Percentiles rank a stretch among this genome's conserved stretches.
These are phyloP conservation scores for Suhomyces coccinellae DNA, from an alignment of 1,139 yeast species.

Conservation along the genomic window DNA sequence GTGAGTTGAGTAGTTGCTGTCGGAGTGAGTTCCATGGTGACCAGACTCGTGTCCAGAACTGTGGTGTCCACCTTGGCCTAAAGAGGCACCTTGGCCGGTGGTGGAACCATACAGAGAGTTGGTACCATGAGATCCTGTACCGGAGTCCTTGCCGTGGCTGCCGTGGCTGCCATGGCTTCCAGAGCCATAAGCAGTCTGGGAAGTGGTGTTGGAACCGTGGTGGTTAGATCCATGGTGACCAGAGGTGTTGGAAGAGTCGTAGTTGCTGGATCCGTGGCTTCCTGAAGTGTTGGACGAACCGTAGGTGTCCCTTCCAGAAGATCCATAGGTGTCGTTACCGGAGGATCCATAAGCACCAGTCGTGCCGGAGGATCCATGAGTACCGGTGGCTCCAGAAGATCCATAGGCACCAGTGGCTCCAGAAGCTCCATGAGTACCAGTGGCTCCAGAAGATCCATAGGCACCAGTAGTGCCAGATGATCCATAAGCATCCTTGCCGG, in stretches of 20 bases:
- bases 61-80: background rate
- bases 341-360: background rate
- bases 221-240: background rate
- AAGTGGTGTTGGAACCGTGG: background rate
- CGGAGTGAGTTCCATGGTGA: background rate
- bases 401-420: background rate
- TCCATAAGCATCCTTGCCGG: slow-evolving; percentile 1
- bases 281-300: slow-evolving; percentile 1
- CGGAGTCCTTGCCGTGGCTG: slow-evolving; percentile 6
- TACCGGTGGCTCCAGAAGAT: too few relatives aligned
- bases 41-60: background rate
- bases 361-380: too few relatives aligned
- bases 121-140: slow-evolving; percentile 4
- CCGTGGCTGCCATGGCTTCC: slow-evolving; percentile 1
- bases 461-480: background rate
- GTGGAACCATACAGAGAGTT: background rate
- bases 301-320: slow-evolving; percentile 1
- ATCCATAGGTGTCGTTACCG: background rate
- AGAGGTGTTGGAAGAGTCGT: background rate
- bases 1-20: background rate
- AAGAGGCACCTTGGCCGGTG: slow-evolving; percentile 14
- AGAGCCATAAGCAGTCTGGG: background rate
- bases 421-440: background rate
- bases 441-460: background rate
- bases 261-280: background rate